These are phyloP conservation scores for Lentithecium fluviatile DNA, from an alignment of 495 filamentous ascomycete species.

Conservation along the genomic window DNA sequence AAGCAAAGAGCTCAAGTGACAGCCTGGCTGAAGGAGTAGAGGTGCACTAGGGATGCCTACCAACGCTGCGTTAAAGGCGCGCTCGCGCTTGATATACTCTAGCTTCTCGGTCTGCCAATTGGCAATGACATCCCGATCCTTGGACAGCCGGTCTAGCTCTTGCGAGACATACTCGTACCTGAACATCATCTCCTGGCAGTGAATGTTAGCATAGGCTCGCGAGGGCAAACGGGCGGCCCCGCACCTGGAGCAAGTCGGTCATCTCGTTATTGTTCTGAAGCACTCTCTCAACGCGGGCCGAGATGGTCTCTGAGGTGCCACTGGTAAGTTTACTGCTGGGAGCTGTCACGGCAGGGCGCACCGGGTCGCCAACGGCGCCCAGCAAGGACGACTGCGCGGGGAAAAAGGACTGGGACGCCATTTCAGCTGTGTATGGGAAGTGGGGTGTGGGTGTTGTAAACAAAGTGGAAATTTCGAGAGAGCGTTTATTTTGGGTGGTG, in stretches of 20 bases:
- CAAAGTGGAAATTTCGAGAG: too few relatives aligned
- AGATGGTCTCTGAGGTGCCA: background rate
- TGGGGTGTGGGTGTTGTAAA: too few relatives aligned
- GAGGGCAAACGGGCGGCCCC: background rate
- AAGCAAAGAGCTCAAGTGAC: too few relatives aligned
- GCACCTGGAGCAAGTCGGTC: slow-evolving; percentile 26
- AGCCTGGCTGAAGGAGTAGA: too few relatives aligned
- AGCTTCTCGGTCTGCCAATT: slow-evolving; percentile 9
- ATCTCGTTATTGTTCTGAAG: slow-evolving; percentile 21
- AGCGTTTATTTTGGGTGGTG: too few relatives aligned
- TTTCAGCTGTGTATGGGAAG: too few relatives aligned
- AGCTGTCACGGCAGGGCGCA: background rate
- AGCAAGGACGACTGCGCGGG: too few relatives aligned
- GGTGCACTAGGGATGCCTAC: background rate
- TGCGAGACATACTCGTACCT: slow-evolving; percentile 31
- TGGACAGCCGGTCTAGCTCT: slow-evolving; percentile 17
- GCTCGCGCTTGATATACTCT: background rate
- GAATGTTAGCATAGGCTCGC: background rate
- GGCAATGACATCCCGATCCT: slow-evolving; percentile 17
- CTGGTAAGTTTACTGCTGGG: background rate
- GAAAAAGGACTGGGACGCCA: too few relatives aligned
- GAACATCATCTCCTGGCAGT: slow-evolving; percentile 22
- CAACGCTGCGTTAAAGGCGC: background rate
- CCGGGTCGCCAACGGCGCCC: background rate
- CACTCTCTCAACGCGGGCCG: slow-evolving; percentile 23